A percentile compares a stretch with the other conserved stretches of the same genome.
Evolutionary conservation across 176 grass and related monocot species (phyloP).

Genomic region (Musa acuminata): DNA sequence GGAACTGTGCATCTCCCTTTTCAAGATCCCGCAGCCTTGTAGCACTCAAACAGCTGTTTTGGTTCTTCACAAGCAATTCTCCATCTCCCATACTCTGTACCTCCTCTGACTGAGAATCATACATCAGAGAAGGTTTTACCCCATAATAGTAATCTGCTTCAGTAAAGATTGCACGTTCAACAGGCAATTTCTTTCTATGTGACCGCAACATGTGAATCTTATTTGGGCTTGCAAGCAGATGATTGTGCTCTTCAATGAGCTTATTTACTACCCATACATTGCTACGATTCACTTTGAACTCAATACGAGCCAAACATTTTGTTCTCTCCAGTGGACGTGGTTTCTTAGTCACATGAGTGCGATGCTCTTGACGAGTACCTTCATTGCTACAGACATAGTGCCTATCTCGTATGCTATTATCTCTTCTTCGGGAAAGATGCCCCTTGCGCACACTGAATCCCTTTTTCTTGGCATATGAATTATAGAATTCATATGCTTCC

Average conservation of each 20-base stretch:
- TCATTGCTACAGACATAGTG: slow-evolving; percentile 42
- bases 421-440: slow-evolving; percentile 44
- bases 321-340: slow-evolving; percentile 35
- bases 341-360: slow-evolving; percentile 31
- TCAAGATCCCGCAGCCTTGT: slow-evolving; percentile 35
- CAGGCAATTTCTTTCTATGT: slow-evolving; percentile 27
- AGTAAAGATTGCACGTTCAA: slow-evolving; percentile 22
- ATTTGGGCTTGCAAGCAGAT: slow-evolving; percentile 27
- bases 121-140: slow-evolving; percentile 20
- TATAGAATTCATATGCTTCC: slow-evolving; percentile 38
- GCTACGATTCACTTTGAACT: slow-evolving; percentile 31
- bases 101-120: slow-evolving; percentile 7
- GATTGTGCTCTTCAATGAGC: slow-evolving; percentile 35
- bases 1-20: slow-evolving; percentile 32
- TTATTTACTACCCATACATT: slow-evolving; percentile 33
- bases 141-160: slow-evolving; percentile 38
- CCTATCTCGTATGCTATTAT: slow-evolving; percentile 25
- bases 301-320: slow-evolving; percentile 31
- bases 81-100: neutral
- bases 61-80: slow-evolving; percentile 6
- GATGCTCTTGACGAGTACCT: slow-evolving; percentile 29
- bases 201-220: slow-evolving; percentile 33
- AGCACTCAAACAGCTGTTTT: slow-evolving; percentile 20
- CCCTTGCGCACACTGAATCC: slow-evolving; percentile 40
- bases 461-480: slow-evolving; percentile 32